Base-by-base conservation (phyloP, 352 stramenopile species). In the Phytopythium aichiense region DNA sequence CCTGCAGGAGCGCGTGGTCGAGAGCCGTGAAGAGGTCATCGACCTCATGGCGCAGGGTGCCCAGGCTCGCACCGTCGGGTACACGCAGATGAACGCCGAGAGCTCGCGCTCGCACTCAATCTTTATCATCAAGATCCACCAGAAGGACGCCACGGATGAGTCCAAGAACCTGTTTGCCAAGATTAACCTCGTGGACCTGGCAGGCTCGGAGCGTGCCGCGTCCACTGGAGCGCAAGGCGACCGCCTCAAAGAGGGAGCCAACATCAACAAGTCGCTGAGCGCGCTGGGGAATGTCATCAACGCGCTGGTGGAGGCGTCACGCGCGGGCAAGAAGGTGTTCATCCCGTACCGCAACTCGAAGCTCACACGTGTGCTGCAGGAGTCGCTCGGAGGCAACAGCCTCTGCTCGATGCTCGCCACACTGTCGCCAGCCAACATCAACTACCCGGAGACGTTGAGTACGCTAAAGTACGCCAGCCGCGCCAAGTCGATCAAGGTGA, bases 341-440 rank as follows among this genome's bases (percentile, higher is more conserved):
- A 92, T 98, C 45, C 93, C 93, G 13, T 98, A 98, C 58, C 81
- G 93, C 40, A 96, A 98, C 69, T 98, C 90, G 0, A 98, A 98
- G 65, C 79, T 98, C n/a, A 98, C 93, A 0, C 85, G 92, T 33
- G 86, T 98, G 1, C 60, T 98, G 9, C 91, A 98, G 63, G 89
- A 98, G 56, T 96, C 84, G 2, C 77, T 98, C 0, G 92, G 92
- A 56, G 94, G 95, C 25, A 98, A 98, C 54, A 95, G 87, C 59
- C 66, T 92, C n/a, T 98, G 94, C 35, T 95, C 97, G 0, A 98
- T 99, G 94, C 73, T 99, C 22, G 95, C 95, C 20, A 98, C 94
- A 18, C 78, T 98, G 7, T 98, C 87, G 28, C 92, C 96, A 2
- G 93, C 96, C 5, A 96, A 97, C 56, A 97, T 97, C 66, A 99